phyloP scores from a whole-genome alignment of 768 basidiomycete genomes.

The Dentipellis sp. region DNA sequence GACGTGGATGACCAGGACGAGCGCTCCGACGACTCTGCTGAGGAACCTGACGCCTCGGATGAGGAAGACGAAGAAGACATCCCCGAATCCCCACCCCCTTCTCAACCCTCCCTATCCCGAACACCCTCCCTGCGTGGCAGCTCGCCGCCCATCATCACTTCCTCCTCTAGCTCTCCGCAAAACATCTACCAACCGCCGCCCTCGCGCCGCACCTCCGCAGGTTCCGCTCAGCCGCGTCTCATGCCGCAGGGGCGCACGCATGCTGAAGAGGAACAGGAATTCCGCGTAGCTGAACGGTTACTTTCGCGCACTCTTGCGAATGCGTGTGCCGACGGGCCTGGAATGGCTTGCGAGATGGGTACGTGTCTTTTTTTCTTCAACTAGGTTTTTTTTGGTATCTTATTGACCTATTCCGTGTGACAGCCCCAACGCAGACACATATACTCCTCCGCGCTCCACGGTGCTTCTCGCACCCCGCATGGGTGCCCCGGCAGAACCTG shows the following conservation, averaged over 20 bases:
- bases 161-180: slow-evolving; percentile 6
- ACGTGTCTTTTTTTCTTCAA: slow-evolving; percentile 3
- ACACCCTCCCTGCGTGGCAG: slow-evolving; percentile 19
- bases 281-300: slow-evolving; percentile 29
- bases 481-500: slow-evolving; percentile 37
- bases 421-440: slow-evolving; percentile 40
- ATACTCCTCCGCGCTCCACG: slow-evolving; percentile 38
- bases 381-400: not conserved
- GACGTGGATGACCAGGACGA: slow-evolving; percentile 10
- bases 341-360: slow-evolving; percentile 34
- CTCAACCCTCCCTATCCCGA: slow-evolving; percentile 10
- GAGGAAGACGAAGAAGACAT: not conserved
- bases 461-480: slow-evolving; percentile 35
- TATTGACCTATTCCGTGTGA: not conserved
- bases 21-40: not conserved
- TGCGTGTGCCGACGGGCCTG: slow-evolving; percentile 34
- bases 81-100: not conserved
- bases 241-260: slow-evolving; percentile 8
- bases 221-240: slow-evolving; percentile 1
- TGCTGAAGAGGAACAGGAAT: slow-evolving; percentile 25
- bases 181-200: not conserved
- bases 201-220: slow-evolving; percentile 1
- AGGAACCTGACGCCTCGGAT: not conserved
- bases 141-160: slow-evolving; percentile 4
- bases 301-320: slow-evolving; percentile 36